Evolutionary conservation across 2,329 filamentous ascomycete genomes (phyloP).

Genomic region (Pseudogymnoascus sp.): DNA sequence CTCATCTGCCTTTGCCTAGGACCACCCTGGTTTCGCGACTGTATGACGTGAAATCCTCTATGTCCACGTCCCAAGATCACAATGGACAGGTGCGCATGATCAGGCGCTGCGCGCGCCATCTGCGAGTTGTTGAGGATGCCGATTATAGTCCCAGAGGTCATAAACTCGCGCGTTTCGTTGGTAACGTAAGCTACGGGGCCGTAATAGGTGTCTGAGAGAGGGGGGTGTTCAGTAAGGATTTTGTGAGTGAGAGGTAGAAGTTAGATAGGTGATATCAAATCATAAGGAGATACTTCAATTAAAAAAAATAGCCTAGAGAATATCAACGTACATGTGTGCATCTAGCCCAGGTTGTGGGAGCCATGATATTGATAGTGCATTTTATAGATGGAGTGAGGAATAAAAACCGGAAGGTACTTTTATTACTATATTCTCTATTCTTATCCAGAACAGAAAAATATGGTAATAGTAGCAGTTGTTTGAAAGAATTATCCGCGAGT

Average conservation of each 20-base stretch:
- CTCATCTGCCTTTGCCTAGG: neutral
- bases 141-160: neutral
- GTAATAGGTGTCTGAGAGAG: neutral
- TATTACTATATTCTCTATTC: neutral
- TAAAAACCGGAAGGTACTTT: neutral
- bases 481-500: neutral
- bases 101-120: neutral
- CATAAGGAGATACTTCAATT: neutral
- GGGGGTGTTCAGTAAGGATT: neutral
- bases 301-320: too few relatives aligned
- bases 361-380: neutral
- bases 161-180: neutral
- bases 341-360: neutral
- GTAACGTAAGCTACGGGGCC: neutral
- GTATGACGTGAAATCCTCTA: neutral
- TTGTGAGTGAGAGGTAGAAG: neutral
- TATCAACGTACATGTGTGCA: neutral
- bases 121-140: neutral
- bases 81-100: neutral
- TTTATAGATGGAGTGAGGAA: neutral
- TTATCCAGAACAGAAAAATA: too few relatives aligned
- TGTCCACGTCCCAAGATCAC: neutral
- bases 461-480: too few relatives aligned
- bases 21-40: neutral
- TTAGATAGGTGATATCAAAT: neutral